A percentile compares a stretch with the other conserved stretches of the same genome.
Evolutionary conservation across 2,329 filamentous ascomycete species (phyloP).

Genomic region (Pyrenochaeta sp.): DNA sequence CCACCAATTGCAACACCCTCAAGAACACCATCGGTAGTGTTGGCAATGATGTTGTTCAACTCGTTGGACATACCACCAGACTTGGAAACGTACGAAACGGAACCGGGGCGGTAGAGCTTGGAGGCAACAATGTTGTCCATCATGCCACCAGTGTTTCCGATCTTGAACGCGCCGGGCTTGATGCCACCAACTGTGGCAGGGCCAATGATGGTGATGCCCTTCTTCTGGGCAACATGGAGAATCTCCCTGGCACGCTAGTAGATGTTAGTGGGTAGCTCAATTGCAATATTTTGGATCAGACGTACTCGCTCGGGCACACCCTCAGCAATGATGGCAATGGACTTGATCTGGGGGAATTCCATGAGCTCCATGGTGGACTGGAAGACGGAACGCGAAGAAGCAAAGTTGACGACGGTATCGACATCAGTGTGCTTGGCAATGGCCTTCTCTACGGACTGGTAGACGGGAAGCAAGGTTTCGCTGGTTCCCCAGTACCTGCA

Average conservation of each 20-base stretch:
- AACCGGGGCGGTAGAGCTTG: slow-evolving; percentile 99
- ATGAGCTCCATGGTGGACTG: slow-evolving; percentile 98
- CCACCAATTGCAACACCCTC: slow-evolving; percentile 99
- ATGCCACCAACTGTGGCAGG: slow-evolving; percentile 98
- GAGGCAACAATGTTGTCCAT: slow-evolving; percentile 99
- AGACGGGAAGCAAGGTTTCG: slow-evolving; percentile 97
- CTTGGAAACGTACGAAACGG: slow-evolving; percentile 99
- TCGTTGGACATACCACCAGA: slow-evolving; percentile 99
- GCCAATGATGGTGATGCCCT: slow-evolving; percentile 98
- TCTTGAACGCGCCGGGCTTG: slow-evolving; percentile 99
- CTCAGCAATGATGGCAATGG: slow-evolving; percentile 98
- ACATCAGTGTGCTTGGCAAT: slow-evolving; percentile 96
- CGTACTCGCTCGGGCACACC: slow-evolving; percentile 96
- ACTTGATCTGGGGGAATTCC: slow-evolving; percentile 96
- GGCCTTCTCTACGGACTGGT: slow-evolving; percentile 92
- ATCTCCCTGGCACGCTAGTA: slow-evolving; percentile 93
- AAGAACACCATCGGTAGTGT: slow-evolving; percentile 96
- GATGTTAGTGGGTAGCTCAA: slow-evolving; percentile 21
- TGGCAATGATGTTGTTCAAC: slow-evolving; percentile 98
- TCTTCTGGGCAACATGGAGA: slow-evolving; percentile 94
- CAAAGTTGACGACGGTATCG: slow-evolving; percentile 99
- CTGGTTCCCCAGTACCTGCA: slow-evolving; percentile 95
- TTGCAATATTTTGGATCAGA: slow-evolving; percentile 23
- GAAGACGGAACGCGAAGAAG: slow-evolving; percentile 98
- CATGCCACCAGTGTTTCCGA: slow-evolving; percentile 99